phyloP scores from a whole-genome alignment of 1,139 yeast species.

The Candida glucosophila region DNA sequence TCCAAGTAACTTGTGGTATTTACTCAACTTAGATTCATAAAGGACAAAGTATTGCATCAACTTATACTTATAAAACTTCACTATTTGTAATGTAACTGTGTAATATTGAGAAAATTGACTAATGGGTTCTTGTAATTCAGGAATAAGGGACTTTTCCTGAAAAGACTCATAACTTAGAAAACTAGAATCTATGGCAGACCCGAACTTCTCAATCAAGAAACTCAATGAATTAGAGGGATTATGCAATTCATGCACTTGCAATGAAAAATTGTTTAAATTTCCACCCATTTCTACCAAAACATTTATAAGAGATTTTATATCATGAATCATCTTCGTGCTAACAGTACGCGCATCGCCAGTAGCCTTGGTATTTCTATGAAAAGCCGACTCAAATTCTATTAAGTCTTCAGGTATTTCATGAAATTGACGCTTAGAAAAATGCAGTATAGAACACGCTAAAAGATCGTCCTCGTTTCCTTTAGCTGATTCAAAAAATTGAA shows the following conservation, averaged over 20 bases:
- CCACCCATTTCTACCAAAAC: slow-evolving; percentile 38
- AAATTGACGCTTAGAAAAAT: too few relatives aligned
- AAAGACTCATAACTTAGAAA: slow-evolving; percentile 35
- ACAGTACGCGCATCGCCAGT: slow-evolving; percentile 26
- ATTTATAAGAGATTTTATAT: slow-evolving; percentile 20
- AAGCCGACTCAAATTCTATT: slow-evolving; percentile 25
- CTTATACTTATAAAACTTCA: slow-evolving; percentile 39
- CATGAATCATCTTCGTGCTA: slow-evolving; percentile 23
- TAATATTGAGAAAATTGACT: slow-evolving; percentile 35
- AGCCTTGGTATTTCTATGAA: slow-evolving; percentile 25
- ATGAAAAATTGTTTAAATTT: slow-evolving; percentile 37
- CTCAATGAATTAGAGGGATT: slow-evolving; percentile 19
- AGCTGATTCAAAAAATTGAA: slow-evolving; percentile 24
- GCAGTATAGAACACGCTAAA: slow-evolving; percentile 5
- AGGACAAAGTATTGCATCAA: slow-evolving; percentile 34
- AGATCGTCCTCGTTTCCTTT: too few relatives aligned
- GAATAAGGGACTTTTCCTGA: slow-evolving; percentile 24
- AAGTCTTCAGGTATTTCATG: slow-evolving; percentile 26
- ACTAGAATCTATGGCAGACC: slow-evolving; percentile 35
- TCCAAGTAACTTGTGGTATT: slow-evolving; percentile 30
- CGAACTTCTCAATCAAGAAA: slow-evolving; percentile 34
- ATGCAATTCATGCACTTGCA: slow-evolving; percentile 30
- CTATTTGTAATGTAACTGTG: slow-evolving; percentile 27
- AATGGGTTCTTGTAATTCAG: slow-evolving; percentile 41
- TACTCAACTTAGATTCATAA: slow-evolving; percentile 32